These are phyloP conservation scores for Magnusiomyces ingens DNA, from an alignment of 1,139 yeast species.

Conservation along the genomic window DNA sequence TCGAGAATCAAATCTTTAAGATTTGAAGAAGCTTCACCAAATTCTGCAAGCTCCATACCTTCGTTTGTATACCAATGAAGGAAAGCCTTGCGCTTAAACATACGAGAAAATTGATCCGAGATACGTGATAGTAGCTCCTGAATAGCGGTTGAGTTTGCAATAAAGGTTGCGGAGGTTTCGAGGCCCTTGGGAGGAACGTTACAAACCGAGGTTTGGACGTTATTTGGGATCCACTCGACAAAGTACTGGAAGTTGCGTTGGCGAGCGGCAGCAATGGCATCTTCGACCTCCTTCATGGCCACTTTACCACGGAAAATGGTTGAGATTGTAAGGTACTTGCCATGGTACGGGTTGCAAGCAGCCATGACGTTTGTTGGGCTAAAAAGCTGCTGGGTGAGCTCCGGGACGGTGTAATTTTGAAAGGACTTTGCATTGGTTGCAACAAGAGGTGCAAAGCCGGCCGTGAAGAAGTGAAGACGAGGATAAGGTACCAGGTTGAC, in stretches of 20 bases:
- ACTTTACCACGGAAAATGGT: conserved; percentile 43
- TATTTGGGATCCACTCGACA: conserved; percentile 40
- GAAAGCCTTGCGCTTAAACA: conserved; percentile 42
- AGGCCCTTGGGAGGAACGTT: conserved; percentile 39
- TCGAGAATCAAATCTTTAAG: conserved; percentile 38
- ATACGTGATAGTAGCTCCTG: conserved; percentile 40
- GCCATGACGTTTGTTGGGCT: conserved; percentile 42
- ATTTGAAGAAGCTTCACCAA: conserved; percentile 41
- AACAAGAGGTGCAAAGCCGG: conserved; percentile 41
- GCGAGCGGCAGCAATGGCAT: conserved; percentile 34
- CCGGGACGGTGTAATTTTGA: conserved; percentile 39
- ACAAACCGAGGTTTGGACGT: conserved; percentile 40
- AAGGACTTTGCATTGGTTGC: conserved; percentile 36
- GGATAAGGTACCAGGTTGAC: conserved; percentile 44
- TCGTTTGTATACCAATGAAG: conserved; percentile 43
- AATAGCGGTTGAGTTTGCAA: conserved; percentile 41
- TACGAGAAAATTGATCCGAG: conserved; percentile 37
- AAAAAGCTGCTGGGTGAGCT: conserved; percentile 42
- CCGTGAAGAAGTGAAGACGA: conserved; percentile 42
- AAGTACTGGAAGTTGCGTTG: conserved; percentile 36
- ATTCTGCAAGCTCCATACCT: conserved; percentile 43
- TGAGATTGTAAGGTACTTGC: conserved; percentile 40
- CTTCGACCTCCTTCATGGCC: conserved; percentile 42
- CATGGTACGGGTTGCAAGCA: conserved; percentile 39
- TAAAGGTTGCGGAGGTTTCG: conserved; percentile 39